These are phyloP conservation scores for Erysimum pusillum DNA, from an alignment of 441 rosid genomes.

Conservation along the genomic window DNA sequence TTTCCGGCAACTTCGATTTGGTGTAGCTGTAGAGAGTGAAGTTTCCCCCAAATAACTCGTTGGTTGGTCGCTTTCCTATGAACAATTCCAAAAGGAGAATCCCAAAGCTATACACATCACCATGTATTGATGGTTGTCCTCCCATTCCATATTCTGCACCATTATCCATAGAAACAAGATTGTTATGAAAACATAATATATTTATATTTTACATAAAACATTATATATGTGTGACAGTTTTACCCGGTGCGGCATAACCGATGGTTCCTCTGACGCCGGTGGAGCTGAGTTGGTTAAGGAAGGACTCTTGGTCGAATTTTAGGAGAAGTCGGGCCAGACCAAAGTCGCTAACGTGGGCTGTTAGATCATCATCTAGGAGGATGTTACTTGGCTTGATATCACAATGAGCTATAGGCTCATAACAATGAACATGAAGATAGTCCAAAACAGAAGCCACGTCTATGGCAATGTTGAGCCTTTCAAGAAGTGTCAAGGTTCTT, in stretches of 20 bases:
- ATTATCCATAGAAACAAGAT: background rate
- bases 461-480: constrained; percentile 32
- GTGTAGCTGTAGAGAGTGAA: background rate
- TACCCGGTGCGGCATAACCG: constrained; percentile 40
- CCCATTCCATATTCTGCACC: too few species aligned
- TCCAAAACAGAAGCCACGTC: constrained; percentile 42
- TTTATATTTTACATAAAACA: background rate
- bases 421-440: constrained; percentile 32
- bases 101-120: too few species aligned
- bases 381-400: constrained; percentile 41
- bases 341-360: constrained; percentile 36
- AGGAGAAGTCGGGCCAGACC: constrained; percentile 32
- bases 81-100: too few species aligned
- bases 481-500: constrained; percentile 26
- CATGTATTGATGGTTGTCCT: too few species aligned
- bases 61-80: too few species aligned
- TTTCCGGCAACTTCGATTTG: constrained; percentile 2
- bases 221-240: background rate
- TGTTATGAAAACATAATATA: background rate
- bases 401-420: constrained; percentile 27
- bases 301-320: background rate
- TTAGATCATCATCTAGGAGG: constrained; percentile 29
- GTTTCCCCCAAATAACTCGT: too few species aligned
- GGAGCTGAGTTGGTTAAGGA: background rate
- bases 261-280: background rate